Evolutionary conservation across 1,284 basidiomycete genomes (phyloP), one percentile per base, ranked within the genome.

Genomic region (Cutaneotrichosporon arboriforme): DNA sequence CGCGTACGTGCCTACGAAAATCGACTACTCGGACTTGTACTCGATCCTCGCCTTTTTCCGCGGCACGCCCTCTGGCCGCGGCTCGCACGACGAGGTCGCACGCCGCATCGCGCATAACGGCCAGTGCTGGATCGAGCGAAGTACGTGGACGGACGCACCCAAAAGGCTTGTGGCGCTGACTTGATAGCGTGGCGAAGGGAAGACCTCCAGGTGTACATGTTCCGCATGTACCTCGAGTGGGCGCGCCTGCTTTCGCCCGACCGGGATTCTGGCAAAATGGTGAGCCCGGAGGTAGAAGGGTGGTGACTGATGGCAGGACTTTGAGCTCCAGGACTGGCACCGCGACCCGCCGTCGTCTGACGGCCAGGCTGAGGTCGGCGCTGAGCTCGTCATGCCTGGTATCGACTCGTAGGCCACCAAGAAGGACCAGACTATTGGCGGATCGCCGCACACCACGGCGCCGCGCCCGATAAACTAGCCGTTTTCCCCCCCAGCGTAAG

Each of bases 211-310:
- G 59, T 64, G 15, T 76, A 75, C 68, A 74, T 76, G 68, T 76
- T 73, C 70, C 64, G 77, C 34, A 59, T 79, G 51, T 78, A 77
- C 56, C 75, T 81, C 49, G 81, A 83, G 65, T 83, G 81, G 63
- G 79, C 77, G 4, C 71, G 81, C 3, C 66, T 81, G 8, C 75
- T 79, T 69, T 77, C 73, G 52, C 66, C 70, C 21, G 77, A 81
- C 64, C 64, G 81, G 54, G 78, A 80, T 50, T 74, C 69, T 26
- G 73, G 73, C 26, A 73, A 72, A 53, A 76, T 75, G 74, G 73
- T 73, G 46, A 58, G 67, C 60, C 7, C 14, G 12, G 14, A n/a
- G 33, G 18, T 10, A 23, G 17, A 2, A 12, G 23, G 26, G 34
- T 51, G 46, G 51, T 40, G 9, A 3, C n/a, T n/a, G n/a, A n/a